phyloP scores from a whole-genome alignment of 2,329 filamentous ascomycete genomes.

The Paecilomyces dactylethromorphus region DNA sequence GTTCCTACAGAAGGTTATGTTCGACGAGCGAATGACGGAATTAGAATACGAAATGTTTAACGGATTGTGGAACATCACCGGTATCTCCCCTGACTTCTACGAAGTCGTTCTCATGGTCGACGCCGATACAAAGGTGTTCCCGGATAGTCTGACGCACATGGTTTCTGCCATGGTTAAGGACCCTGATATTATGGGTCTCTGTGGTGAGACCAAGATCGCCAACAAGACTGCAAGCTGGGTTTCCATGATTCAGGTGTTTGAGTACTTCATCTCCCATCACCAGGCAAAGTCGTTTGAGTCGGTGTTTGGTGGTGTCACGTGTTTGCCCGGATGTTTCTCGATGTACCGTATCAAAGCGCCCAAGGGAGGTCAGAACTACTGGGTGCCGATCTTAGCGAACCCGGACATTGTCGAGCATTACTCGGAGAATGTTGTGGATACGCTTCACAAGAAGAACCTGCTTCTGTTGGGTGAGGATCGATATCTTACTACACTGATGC shows the following conservation, averaged over 20 bases:
- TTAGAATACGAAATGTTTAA: slow-evolving; percentile 99
- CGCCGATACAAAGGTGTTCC: slow-evolving; percentile 98
- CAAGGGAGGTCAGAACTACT: slow-evolving; percentile 98
- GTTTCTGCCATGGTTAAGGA: slow-evolving; percentile 98
- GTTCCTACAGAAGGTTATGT: slow-evolving; percentile 99
- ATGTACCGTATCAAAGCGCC: slow-evolving; percentile 99
- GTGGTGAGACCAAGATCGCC: slow-evolving; percentile 98
- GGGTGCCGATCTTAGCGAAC: slow-evolving; percentile 97
- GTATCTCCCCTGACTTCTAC: slow-evolving; percentile 96
- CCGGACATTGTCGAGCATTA: slow-evolving; percentile 99
- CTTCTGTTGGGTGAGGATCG: slow-evolving; percentile 88
- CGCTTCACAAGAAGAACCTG: slow-evolving; percentile 94
- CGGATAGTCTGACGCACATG: slow-evolving; percentile 97
- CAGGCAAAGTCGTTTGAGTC: slow-evolving; percentile 96
- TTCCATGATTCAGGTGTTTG: slow-evolving; percentile 96
- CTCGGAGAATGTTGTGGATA: slow-evolving; percentile 98
- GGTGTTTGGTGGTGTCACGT: slow-evolving; percentile 97
- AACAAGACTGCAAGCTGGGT: slow-evolving; percentile 96
- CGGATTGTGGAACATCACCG: slow-evolving; percentile 95
- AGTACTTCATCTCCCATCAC: slow-evolving; percentile 98
- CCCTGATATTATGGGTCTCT: slow-evolving; percentile 97
- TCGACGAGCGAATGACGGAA: slow-evolving; percentile 99
- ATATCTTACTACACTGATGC: slow-evolving; percentile 93
- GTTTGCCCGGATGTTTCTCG: slow-evolving; percentile 96
- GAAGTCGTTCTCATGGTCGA: slow-evolving; percentile 98